Evolutionary conservation across 192 early-diverging fungal genomes (phyloP), one percentile per base, ranked within the genome.

Genomic region (Chytriomyces sp.): DNA sequence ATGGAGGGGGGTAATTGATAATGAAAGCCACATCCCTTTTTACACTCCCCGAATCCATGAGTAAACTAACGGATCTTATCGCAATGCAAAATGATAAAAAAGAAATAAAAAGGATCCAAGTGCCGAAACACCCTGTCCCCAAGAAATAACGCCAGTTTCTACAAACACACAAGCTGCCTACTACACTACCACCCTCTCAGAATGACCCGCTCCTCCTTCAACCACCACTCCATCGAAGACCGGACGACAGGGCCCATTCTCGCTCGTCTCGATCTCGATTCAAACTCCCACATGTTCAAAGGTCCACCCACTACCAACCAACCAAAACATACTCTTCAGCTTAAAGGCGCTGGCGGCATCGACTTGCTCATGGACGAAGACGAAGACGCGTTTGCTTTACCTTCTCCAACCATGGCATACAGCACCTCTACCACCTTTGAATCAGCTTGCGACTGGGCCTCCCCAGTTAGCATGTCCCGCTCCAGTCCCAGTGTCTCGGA

Each of bases 301-400:
- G 63, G 18, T 13, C 47, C 48, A 60, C 9, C 24, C 45, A n/a
- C n/a, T n/a, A n/a, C 0, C 63, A 1, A 13, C 18, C 11, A 0
- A 18, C 26, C 63, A 13, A 64, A 64, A 28, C 28, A 23, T 11
- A n/a, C n/a, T n/a, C 18, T 26, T 11, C 26, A 23, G 63, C 26
- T 64, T 11, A 64, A 64, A 28, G 63, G 63, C n/a, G 1, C 63
- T 11, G 63, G 63, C 3, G 63, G 63, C 18, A 28, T 64, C 26
- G 7, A 64, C 63, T 64, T 64, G 28, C 26, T 18, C 2, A 18
- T 57, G 16, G 53, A 57, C 53, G 53, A 57, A 13, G 53, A 20
- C 53, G 53, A 57, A 57, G 20, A 13, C 16, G 53, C 16, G 16
- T 57, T 57, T 20, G 53, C 13, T n/a, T 20, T 57, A 3, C 53